Evolutionary conservation across 257 asterid species (phyloP), one percentile per base, ranked within the genome.

Genomic region (Solanum medicagineum): DNA sequence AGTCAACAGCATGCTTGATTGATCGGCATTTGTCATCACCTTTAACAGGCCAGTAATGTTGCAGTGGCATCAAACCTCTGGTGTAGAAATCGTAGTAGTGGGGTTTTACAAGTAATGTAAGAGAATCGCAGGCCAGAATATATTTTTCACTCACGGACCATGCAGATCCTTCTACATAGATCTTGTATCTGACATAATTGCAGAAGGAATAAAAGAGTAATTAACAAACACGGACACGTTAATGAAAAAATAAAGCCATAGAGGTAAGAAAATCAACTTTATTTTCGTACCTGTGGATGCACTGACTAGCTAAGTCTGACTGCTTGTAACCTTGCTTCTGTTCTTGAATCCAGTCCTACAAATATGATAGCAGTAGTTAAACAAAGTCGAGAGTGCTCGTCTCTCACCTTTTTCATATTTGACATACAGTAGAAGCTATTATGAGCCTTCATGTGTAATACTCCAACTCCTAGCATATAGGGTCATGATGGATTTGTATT

Each of bases 131-230:
- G 4, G 97, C 95, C 54, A 96, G 91, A 82, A 96, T 96, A 92
- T 96, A 96, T 54, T 96, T 96, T 87, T 96, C 98, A 77, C 99
- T 96, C 85, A 96, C 98, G 1, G 99, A 96, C 99, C 99, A 96
- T 0, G 96, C 97, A 3, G 92, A 87, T 85, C 99, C 99, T 89
- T 96, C 99, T 1, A 96, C 90, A 86, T 96, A 96, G 83, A 96
- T 92, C 85, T 96, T 96, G 87, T 90, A 96, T 81, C 99, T 96
- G 92, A 24, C 45, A 65, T 22, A 13, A 19, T 51, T n/a, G 6
- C 77, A 42, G 1, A 42, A 45, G 0, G 74, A 29, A 26, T 24
- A 65, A 44, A 29, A 55, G 54, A 16, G 24, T 79, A 79, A 55
- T 24, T 26, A 63, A 45, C 20, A 22, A 51, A 49, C 44, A 24